A percentile compares a stretch with the other conserved stretches of the same genome.
phyloP scores from a whole-genome alignment of 2,329 filamentous ascomycete species.

The Monosporascus sp. region DNA sequence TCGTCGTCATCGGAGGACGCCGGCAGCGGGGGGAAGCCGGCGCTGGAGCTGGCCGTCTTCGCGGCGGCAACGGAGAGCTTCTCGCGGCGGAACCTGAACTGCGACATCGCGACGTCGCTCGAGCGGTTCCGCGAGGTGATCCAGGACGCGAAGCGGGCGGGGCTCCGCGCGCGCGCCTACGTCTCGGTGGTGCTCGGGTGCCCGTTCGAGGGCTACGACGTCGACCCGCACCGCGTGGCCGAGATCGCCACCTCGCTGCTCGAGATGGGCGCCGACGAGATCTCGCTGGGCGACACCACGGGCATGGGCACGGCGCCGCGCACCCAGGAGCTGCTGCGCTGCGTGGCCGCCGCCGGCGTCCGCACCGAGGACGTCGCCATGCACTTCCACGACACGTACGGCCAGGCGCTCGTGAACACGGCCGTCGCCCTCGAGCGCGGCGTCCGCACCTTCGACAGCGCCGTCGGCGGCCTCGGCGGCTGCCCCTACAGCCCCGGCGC shows the following conservation, averaged over 20 bases:
- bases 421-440: slow-evolving; percentile 59
- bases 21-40: slow-evolving; percentile 37
- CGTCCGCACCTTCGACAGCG: slow-evolving; percentile 60
- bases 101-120: slow-evolving; percentile 68
- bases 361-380: slow-evolving; percentile 53
- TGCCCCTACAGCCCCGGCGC: slow-evolving; percentile 65
- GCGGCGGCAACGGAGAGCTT: slow-evolving; percentile 78
- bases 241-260: slow-evolving; percentile 65
- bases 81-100: slow-evolving; percentile 77
- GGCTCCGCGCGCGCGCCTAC: slow-evolving; percentile 69
- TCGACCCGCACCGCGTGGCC: slow-evolving; percentile 57
- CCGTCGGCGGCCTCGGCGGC: slow-evolving; percentile 60
- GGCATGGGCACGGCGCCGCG: slow-evolving; percentile 67
- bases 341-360: slow-evolving; percentile 45
- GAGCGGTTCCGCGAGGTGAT: slow-evolving; percentile 67
- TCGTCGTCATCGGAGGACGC: slow-evolving; percentile 9
- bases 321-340: slow-evolving; percentile 39
- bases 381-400: slow-evolving; percentile 71
- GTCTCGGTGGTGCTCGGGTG: slow-evolving; percentile 78
- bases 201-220: slow-evolving; percentile 65
- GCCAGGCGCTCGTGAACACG: slow-evolving; percentile 61
- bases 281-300: slow-evolving; percentile 84
- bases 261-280: slow-evolving; percentile 85
- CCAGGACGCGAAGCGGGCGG: slow-evolving; percentile 55
- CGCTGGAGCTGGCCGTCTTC: slow-evolving; percentile 72